Evolutionary conservation across 148 eudicot genomes (phyloP).

Genomic region (Camellia sinensis): DNA sequence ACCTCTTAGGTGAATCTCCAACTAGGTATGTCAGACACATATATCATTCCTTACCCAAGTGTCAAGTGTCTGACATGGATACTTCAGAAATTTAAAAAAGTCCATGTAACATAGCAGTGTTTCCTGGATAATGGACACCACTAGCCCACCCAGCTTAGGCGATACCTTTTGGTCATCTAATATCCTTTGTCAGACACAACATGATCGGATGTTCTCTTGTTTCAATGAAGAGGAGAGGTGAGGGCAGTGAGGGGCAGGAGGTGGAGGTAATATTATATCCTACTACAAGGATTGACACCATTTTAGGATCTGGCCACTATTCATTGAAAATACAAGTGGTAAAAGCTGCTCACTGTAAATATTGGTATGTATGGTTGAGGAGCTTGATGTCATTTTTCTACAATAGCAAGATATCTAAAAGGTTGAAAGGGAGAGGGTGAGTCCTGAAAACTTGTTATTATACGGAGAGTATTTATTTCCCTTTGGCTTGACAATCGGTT

Average conservation of each 20-base stretch:
- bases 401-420: not conserved
- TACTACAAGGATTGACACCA: not conserved
- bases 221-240: not conserved
- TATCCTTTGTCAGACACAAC: not conserved
- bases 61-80: no score
- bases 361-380: not conserved
- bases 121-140: not conserved
- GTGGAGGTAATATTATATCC: not conserved
- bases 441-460: not conserved
- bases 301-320: not conserved
- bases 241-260: not conserved
- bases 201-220: not conserved
- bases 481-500: not conserved
- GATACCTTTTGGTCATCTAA: constrained; percentile 1
- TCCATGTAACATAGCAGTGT: no score
- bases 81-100: no score
- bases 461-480: not conserved
- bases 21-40: no score
- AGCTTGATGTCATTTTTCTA: not conserved
- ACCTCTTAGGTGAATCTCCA: no score
- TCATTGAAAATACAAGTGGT: not conserved
- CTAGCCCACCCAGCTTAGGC: not conserved
- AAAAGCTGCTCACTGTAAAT: not conserved
- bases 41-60: no score
- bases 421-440: not conserved